Evolutionary conservation across 768 basidiomycete genomes (phyloP).

Genomic region (Macrolepiota albuminosa): DNA sequence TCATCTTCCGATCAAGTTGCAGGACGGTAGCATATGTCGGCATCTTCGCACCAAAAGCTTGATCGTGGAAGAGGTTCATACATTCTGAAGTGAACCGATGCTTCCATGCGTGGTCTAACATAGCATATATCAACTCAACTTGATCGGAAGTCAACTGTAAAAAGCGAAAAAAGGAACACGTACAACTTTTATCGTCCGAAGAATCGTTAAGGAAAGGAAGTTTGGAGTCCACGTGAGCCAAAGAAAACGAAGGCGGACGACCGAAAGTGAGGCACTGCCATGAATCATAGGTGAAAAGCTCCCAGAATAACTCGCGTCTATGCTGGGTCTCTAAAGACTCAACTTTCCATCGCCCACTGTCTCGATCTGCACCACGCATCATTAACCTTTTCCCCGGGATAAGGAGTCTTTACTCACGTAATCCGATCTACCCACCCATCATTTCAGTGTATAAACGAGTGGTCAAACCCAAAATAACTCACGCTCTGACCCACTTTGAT

Average conservation of each 20-base stretch:
- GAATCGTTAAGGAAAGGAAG: slow-evolving; percentile 47
- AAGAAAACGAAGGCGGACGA: slow-evolving; percentile 63
- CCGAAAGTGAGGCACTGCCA: slow-evolving; percentile 67
- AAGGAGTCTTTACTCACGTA: slow-evolving; percentile 42
- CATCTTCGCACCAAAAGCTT: slow-evolving; percentile 66
- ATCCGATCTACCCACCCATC: slow-evolving; percentile 47
- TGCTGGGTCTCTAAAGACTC: slow-evolving; percentile 53
- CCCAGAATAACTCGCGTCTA: slow-evolving; percentile 69
- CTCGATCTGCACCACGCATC: slow-evolving; percentile 44
- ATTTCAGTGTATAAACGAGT: slow-evolving; percentile 4
- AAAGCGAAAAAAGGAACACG: slow-evolving; percentile 18
- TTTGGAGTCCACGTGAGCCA: slow-evolving; percentile 63
- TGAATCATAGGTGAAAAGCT: slow-evolving; percentile 49
- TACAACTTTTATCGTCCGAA: slow-evolving; percentile 57
- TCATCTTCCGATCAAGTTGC: slow-evolving; percentile 63
- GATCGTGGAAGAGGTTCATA: slow-evolving; percentile 65
- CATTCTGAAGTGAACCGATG: slow-evolving; percentile 65
- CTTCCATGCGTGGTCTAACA: slow-evolving; percentile 62
- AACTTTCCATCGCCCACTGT: slow-evolving; percentile 64
- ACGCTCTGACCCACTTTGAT: slow-evolving; percentile 70
- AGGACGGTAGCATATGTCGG: slow-evolving; percentile 64
- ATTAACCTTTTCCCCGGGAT: neutral
- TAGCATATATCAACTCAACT: slow-evolving; percentile 2
- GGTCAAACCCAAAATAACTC: slow-evolving; percentile 26
- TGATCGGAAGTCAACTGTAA: neutral